Base-by-base conservation (phyloP, 2,329 filamentous ascomycete species). In the Arachnomyces sp. region DNA sequence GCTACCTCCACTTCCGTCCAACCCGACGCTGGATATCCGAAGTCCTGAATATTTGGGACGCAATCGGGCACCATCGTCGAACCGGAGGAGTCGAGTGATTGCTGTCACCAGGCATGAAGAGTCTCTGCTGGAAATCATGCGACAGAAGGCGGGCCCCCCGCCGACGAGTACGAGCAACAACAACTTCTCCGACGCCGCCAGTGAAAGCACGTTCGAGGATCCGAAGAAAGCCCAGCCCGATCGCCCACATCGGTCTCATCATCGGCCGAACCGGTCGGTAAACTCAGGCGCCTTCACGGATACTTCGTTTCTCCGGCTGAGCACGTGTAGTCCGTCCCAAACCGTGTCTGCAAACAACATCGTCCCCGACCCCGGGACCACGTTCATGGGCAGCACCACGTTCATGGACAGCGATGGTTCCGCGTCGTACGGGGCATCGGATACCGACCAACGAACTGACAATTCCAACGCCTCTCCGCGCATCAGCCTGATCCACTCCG, bases 81-180 rank as follows among this genome's bases (percentile, higher is more conserved):
- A 65, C 43, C 54, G 64, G 37, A 59, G 67, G 44, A 69, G 67
- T 44, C 63, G 66, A 31, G 55, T 73, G 14, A 73, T 75, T 56
- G 66, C 69, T 11, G 72, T 75, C 17, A 75, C 72, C 0, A 60
- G 68, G 40, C 71, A 74, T 51, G 72, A 75, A 53, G 69, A 74
- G 44, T 60, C 66, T 31, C 59, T 75, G 1, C 55, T 75, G 3
- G 70, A 71, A 48, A 68, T 71, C 2, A 67, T 75, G 55, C 61
- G 72, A 39, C 56, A 63, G 38, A 70, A 71, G 35, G 62, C 68
- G 46, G 68, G n/a, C n/a, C n/a, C n/a, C n/a, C n/a, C n/a, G n/a
- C n/a, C n/a, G n/a, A n/a, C n/a, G n/a, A n/a, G n/a, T n/a, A n/a
- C n/a, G n/a, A n/a, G n/a, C n/a, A n/a, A n/a, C 68, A 25, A 9